Base-by-base conservation (phyloP, 768 basidiomycete species). In the Mycena kentingensis region DNA sequence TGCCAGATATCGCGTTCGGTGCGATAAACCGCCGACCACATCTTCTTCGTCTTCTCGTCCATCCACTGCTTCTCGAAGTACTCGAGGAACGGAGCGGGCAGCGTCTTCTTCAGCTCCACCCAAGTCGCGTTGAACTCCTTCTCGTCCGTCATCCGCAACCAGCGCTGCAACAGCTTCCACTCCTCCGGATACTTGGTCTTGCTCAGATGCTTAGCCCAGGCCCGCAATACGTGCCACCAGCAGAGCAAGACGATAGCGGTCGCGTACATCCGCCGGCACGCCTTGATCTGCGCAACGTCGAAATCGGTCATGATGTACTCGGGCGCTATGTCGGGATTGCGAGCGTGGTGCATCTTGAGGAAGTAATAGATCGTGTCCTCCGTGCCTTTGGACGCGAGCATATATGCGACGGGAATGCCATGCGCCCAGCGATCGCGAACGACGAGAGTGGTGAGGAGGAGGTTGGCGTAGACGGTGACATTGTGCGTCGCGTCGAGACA, bases 211-310 rank as follows among this genome's bases (percentile, higher is more conserved):
- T 67, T 61, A 36, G 63, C 64, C 66, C 65, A 67, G 0, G 65
- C 61, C 38, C 67, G 67, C 4, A 66, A 60, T 24, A 67, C 63
- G 46, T 69, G 68, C 68, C 65, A 68, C 63, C 65, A 66, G 55
- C 67, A 68, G 7, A 66, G 51, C 4, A 60, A 41, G 24, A 65
- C 34, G 0, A n/a, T 26, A 0, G 60, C 19, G 11, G 26, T 34
- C 25, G 10, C n/a, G 29, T 44, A 50, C 2, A 24, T 8, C 21
- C 16, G 16, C 31, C 24, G 26, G 46, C 39, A 49, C 15, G 54
- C 47, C 27, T 49, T 55, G 15, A 55, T 45, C 25, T 55, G 54
- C 7, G 32, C 41, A 7, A 16, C 18, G 29, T 45, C 48, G 21
- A 41, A 49, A 46, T 54, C 52, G 15, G 52, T 48, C 46, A 55